phyloP scores from a whole-genome alignment of 306 rosid genomes.

The Inga oerstediana region DNA sequence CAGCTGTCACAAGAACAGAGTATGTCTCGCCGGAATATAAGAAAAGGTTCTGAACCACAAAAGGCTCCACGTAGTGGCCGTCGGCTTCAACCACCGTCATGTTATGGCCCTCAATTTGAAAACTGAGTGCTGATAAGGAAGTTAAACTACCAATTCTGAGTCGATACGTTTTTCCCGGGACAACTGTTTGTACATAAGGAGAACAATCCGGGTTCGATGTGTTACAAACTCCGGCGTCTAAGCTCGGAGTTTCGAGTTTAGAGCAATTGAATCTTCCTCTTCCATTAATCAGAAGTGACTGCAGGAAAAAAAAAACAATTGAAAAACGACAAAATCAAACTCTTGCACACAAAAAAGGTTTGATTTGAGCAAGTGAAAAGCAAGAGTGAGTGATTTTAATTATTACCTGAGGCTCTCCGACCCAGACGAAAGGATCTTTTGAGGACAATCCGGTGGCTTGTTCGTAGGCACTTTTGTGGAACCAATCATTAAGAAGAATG shows the following conservation, averaged over 20 bases:
- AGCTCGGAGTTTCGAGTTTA: conserved; percentile 33
- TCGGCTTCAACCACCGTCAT: conserved; percentile 96
- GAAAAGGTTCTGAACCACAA: conserved; percentile 66
- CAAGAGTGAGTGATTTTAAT: background rate
- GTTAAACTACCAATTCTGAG: conserved; percentile 71
- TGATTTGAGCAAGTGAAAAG: background rate
- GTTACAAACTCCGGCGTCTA: conserved; percentile 48
- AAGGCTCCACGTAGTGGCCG: conserved; percentile 89
- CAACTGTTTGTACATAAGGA: conserved; percentile 50
- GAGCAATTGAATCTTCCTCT: conserved; percentile 85
- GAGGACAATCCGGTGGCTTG: conserved; percentile 73
- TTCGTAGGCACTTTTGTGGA: conserved; percentile 64
- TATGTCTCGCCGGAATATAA: conserved; percentile 92
- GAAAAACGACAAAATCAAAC: background rate
- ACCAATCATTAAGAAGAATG: conserved; percentile 86
- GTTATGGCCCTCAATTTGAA: conserved; percentile 87
- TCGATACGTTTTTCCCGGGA: conserved; percentile 74
- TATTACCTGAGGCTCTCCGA: conserved; percentile 83
- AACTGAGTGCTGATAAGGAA: conserved; percentile 80
- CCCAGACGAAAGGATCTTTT: conserved; percentile 48
- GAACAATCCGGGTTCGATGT: conserved; percentile 64
- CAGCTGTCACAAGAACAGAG: conserved; percentile 72
- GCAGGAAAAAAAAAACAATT: background rate
- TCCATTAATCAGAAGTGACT: conserved; percentile 90
- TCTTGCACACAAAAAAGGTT: background rate